Conservation (phyloP, 169 alveolate genomes). For the Babesia ovis region DNA sequence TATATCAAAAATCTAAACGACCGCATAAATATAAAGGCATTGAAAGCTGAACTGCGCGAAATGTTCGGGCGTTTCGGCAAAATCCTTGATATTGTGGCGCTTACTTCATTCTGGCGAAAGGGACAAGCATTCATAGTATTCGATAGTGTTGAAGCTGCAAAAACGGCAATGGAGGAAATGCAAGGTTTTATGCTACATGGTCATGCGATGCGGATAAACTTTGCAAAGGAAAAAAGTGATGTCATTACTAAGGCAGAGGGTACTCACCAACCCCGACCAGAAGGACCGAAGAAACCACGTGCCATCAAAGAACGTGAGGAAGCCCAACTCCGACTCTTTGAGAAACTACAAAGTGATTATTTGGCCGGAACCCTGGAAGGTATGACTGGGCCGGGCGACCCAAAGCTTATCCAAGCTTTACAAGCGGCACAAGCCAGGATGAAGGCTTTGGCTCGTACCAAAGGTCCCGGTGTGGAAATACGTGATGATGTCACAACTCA, state of each 20-base stretch:
- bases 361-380: constrained; percentile 51
- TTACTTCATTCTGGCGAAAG: constrained; percentile 83
- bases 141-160: constrained; percentile 72
- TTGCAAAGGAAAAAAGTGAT: constrained; percentile 80
- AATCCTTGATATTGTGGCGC: constrained; percentile 75
- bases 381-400: constrained; percentile 41
- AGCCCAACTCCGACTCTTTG: constrained; percentile 65
- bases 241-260: constrained; percentile 78
- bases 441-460: constrained; percentile 1
- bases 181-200: constrained; percentile 78
- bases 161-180: constrained; percentile 75
- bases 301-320: constrained; percentile 77
- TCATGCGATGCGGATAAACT: constrained; percentile 79
- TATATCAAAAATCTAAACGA: constrained; percentile 75
- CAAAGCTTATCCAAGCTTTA: constrained; percentile 20
- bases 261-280: constrained; percentile 74
- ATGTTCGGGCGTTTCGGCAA: constrained; percentile 74
- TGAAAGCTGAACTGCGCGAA: constrained; percentile 68
- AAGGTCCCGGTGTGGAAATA: constrained; percentile 2
- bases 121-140: constrained; percentile 85
- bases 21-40: constrained; percentile 62
- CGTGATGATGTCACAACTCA: background rate
- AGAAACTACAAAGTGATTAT: constrained; percentile 70
- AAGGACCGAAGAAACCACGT: constrained; percentile 82
- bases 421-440: constrained; percentile 43